These are phyloP conservation scores for Pseudofabraea citricarpa DNA, from an alignment of 2,329 filamentous ascomycete species.

Conservation along the genomic window DNA sequence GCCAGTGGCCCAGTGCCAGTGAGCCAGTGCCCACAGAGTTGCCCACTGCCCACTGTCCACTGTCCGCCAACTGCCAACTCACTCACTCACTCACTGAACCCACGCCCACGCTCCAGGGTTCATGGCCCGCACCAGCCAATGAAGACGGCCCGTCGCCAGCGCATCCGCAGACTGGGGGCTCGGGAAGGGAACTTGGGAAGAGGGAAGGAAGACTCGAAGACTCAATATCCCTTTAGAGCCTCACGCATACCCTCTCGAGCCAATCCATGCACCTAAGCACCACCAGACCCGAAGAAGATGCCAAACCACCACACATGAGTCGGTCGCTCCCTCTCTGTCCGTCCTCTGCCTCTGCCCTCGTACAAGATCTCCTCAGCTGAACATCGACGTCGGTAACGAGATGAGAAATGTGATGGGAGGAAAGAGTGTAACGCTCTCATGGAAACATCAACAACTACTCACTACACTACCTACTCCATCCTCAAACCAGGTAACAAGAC, in stretches of 20 bases:
- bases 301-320: no score
- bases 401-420: not conserved
- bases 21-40: no score
- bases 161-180: not conserved
- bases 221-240: not conserved
- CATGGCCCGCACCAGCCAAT: not conserved
- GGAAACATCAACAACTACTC: no score
- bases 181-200: not conserved
- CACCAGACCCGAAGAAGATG: no score
- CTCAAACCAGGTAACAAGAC: no score
- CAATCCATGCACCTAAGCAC: no score
- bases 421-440: not conserved
- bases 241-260: not conserved
- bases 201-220: not conserved
- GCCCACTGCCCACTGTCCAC: no score
- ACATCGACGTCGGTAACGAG: no score
- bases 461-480: no score
- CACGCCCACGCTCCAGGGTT: not conserved
- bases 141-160: not conserved
- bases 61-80: not conserved
- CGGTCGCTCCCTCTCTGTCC: not conserved
- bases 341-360: not conserved
- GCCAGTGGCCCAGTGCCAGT: no score
- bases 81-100: not conserved
- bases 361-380: not conserved